Base-by-base conservation (phyloP, 371 early-diverging fungal genomes). In the Mucor sp. region DNA sequence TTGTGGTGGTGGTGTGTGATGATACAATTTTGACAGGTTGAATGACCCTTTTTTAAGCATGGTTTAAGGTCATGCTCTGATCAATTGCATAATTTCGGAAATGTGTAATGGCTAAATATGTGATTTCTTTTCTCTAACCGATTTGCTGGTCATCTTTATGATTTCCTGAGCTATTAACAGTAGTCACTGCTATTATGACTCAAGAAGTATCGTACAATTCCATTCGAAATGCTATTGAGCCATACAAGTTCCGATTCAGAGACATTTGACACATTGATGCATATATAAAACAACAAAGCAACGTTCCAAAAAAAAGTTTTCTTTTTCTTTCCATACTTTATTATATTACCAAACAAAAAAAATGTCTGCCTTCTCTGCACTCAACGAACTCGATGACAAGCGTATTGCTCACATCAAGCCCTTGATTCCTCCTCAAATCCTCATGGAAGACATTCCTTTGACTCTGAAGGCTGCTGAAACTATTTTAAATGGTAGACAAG, bases 381-480 rank as follows among this genome's bases (percentile, higher is more conserved):
- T 62, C 3, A 95, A 95, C 74, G 96, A 94, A 76, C 90, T 94
- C 67, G 96, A 96, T 76, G 96, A 97, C 82, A 87, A 88, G 75
- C 87, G 95, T 61, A 96, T 97, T 82, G 80, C 85, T 65, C 86
- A 89, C 66, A 92, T 94, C 77, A 89, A 89, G 67, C 97, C 96
- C 19, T 84, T 97, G 64, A 91, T 97, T 67, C 95, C 96, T 25
- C 98, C 98, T 53, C 95, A 95, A 81, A 95, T 97, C 71, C 84
- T 97, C 37, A 93, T 94, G 87, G 92, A 92, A 78, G 97, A 95
- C 74, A 77, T 89, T 62, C 94, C 96, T 28, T 78, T 95, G 43
- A 77, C 77, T 14, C 63, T 82, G 27, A 71, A 76, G 61, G 81
- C 81, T 23, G 79, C 80, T 37, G 72, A 83, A 63, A 83, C 83